Conservation (phyloP, 2,329 filamentous ascomycete genomes). For the Pseudogymnoascus sp. region DNA sequence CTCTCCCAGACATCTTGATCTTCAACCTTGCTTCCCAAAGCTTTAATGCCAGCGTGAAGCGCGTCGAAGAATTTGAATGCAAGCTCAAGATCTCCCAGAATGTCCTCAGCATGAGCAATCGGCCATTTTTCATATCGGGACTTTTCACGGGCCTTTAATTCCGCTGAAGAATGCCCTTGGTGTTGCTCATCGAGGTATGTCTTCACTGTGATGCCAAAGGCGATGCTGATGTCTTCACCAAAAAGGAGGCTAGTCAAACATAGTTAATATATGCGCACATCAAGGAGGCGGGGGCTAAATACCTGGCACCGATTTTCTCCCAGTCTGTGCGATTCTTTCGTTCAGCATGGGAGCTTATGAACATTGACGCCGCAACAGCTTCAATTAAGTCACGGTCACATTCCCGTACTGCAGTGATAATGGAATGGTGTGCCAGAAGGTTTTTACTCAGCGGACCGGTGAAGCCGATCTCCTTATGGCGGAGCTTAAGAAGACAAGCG, state of each 20-base stretch:
- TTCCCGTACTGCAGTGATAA: slow-evolving; percentile 72
- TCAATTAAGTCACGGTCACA: slow-evolving; percentile 78
- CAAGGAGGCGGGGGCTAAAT: slow-evolving; percentile 18
- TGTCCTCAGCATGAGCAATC: slow-evolving; percentile 48
- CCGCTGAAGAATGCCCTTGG: slow-evolving; percentile 46
- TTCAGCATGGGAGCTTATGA: slow-evolving; percentile 72
- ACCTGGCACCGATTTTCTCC: slow-evolving; percentile 66
- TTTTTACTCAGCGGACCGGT: slow-evolving; percentile 90
- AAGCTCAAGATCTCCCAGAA: slow-evolving; percentile 53
- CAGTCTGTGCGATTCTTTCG: slow-evolving; percentile 52
- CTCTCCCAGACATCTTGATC: slow-evolving; percentile 46
- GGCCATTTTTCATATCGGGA: slow-evolving; percentile 40
- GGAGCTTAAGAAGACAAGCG: slow-evolving; percentile 73
- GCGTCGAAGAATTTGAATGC: slow-evolving; percentile 52
- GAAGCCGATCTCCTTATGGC: slow-evolving; percentile 81
- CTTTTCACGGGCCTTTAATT: slow-evolving; percentile 39
- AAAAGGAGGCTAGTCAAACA: slow-evolving; percentile 52
- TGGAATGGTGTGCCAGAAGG: slow-evolving; percentile 75
- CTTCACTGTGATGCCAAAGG: slow-evolving; percentile 71
- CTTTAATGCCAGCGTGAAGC: slow-evolving; percentile 50
- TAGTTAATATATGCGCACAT: slow-evolving; percentile 8
- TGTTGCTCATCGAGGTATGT: slow-evolving; percentile 69
- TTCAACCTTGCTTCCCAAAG: slow-evolving; percentile 42
- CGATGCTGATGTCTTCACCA: slow-evolving; percentile 62
- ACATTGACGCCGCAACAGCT: slow-evolving; percentile 70